Conservation (phyloP, 2,329 filamentous ascomycete genomes). For the Blastomyces gilchristii region DNA sequence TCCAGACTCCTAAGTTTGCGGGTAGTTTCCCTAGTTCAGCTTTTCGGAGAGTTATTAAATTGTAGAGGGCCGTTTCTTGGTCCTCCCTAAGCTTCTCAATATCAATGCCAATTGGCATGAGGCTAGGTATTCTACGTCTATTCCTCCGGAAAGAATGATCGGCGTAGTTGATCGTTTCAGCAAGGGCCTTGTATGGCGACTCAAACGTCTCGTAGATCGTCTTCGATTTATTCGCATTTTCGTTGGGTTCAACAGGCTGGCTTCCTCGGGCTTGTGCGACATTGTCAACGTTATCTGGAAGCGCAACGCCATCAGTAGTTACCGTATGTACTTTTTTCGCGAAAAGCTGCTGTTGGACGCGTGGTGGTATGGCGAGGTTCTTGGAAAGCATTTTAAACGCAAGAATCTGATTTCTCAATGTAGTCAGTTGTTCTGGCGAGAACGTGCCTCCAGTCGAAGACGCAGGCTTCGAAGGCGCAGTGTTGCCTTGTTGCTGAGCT, state of each 20-base stretch:
- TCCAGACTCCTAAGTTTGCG: conserved; percentile 79
- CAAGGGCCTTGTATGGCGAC: conserved; percentile 55
- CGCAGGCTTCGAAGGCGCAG: conserved; percentile 16
- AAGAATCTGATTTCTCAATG: conserved; percentile 74
- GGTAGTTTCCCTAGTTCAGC: conserved; percentile 72
- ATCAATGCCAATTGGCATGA: conserved; percentile 82
- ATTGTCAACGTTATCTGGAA: conserved; percentile 31
- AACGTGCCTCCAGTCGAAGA: conserved; percentile 46
- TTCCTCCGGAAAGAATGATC: conserved; percentile 68
- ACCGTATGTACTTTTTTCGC: conserved; percentile 36
- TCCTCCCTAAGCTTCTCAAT: conserved; percentile 77
- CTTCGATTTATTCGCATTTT: conserved; percentile 23
- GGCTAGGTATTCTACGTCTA: conserved; percentile 70
- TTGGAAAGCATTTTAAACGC: conserved; percentile 86
- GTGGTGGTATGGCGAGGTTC: conserved; percentile 67
- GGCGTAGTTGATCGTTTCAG: conserved; percentile 60
- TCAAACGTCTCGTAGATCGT: conserved; percentile 61
- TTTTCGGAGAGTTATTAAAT: conserved; percentile 76
- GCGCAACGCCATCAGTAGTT: conserved; percentile 27
- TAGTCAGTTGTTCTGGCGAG: conserved; percentile 64
- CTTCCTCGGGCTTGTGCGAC: conserved; percentile 23
- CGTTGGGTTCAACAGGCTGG: conserved; percentile 19
- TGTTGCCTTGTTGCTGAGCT: conserved; percentile 23
- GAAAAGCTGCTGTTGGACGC: conserved; percentile 75
- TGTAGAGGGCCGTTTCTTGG: conserved; percentile 79